Conservation (phyloP, 768 basidiomycete species). For the Phlegmacium glaucopus region DNA sequence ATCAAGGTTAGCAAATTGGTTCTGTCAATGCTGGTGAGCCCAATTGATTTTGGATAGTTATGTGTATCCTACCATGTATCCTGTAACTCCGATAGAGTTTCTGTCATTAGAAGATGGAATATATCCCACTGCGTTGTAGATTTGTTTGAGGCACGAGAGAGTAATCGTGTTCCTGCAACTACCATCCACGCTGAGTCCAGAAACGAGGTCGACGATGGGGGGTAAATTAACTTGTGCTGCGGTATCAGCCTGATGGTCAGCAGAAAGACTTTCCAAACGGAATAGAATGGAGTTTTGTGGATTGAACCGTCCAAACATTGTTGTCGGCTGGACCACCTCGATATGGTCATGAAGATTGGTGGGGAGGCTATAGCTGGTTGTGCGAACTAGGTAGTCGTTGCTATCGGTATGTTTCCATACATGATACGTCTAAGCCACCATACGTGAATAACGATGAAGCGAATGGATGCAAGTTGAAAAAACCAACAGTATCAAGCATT, state of each 20-base stretch:
- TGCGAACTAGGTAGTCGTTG: constrained; percentile 57
- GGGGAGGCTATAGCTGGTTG: constrained; percentile 69
- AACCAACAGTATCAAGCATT: constrained; percentile 66
- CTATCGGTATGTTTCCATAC: constrained; percentile 53
- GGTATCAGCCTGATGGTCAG: constrained; percentile 10
- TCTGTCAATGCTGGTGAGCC: no score
- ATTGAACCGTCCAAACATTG: constrained; percentile 45
- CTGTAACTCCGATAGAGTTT: constrained; percentile 53
- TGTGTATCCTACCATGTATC: constrained; percentile 45
- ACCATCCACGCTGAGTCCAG: constrained; percentile 39
- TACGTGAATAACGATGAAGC: not conserved
- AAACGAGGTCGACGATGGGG: constrained; percentile 15
- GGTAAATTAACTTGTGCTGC: constrained; percentile 10
- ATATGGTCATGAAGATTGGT: constrained; percentile 54
- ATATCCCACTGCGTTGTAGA: constrained; percentile 53
- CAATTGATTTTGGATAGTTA: no score
- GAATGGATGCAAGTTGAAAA: not conserved
- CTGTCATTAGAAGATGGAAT: constrained; percentile 35
- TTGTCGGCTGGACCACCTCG: constrained; percentile 71
- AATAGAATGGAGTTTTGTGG: constrained; percentile 30
- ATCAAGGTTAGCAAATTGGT: constrained; percentile 47
- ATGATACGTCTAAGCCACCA: constrained; percentile 49
- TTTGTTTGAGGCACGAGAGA: constrained; percentile 46
- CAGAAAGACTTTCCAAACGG: constrained; percentile 21
- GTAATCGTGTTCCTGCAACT: constrained; percentile 51